These are phyloP conservation scores for Trifolium dubium DNA, from an alignment of 306 rosid genomes.

Conservation along the genomic window DNA sequence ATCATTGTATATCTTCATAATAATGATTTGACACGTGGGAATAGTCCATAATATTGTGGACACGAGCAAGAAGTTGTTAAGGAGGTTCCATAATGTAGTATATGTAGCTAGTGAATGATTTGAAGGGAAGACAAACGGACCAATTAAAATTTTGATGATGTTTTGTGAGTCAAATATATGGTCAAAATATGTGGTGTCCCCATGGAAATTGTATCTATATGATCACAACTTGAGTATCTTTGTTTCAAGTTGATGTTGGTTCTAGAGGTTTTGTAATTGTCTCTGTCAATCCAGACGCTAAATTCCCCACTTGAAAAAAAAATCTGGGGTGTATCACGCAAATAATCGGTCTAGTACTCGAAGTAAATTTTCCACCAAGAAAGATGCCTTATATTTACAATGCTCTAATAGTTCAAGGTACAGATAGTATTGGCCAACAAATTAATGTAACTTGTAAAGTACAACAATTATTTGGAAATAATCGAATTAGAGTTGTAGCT, in stretches of 20 bases:
- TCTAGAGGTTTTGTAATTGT: constrained; percentile 33
- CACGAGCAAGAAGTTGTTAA: constrained; percentile 39
- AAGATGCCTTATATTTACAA: too few species aligned
- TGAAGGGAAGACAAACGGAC: constrained; percentile 14
- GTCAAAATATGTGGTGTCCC: constrained; percentile 37
- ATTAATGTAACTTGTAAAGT: too few species aligned
- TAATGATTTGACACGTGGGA: constrained; percentile 41
- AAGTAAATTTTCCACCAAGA: too few species aligned
- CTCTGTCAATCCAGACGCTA: constrained; percentile 25
- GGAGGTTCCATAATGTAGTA: not conserved
- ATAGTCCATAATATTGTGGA: constrained; percentile 36
- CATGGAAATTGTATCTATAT: constrained; percentile 33
- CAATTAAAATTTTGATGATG: constrained; percentile 14
- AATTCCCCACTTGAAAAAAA: too few species aligned
- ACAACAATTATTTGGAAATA: too few species aligned
- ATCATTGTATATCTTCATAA: constrained; percentile 21
- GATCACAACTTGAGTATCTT: constrained; percentile 26
- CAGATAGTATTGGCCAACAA: too few species aligned
- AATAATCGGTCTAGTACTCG: too few species aligned
- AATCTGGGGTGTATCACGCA: too few species aligned
- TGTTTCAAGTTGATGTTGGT: constrained; percentile 14
- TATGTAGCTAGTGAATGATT: not conserved
- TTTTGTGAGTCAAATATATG: constrained; percentile 23
- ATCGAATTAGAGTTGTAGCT: too few species aligned
- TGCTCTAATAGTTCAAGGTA: too few species aligned